Conservation (phyloP, 306 rosid genomes). For the Macrotyloma uniflorum region DNA sequence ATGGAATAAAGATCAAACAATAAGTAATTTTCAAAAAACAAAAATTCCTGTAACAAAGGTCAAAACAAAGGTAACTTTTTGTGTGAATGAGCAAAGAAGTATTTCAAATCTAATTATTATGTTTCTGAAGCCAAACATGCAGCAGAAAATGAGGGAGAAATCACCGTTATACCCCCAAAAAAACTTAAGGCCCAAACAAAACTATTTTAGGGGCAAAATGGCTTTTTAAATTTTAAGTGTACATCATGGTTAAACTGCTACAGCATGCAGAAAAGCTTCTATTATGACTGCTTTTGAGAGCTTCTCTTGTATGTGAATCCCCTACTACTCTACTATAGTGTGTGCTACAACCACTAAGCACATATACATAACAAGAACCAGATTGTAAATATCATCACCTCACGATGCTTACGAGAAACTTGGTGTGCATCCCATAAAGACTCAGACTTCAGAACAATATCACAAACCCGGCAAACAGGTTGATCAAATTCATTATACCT, state of each 20-base stretch:
- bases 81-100: neutral
- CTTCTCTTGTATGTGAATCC: neutral
- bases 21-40: neutral
- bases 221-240: neutral
- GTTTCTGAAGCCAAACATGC: neutral
- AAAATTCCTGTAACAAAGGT: neutral
- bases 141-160: neutral
- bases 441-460: constrained; percentile 69
- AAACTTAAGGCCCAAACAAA: neutral
- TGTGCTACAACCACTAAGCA: neutral
- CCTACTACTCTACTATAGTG: neutral
- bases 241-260: neutral
- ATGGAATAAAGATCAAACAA: neutral
- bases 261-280: neutral
- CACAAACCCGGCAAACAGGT: constrained; percentile 90
- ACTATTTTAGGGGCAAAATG: neutral
- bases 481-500: constrained; percentile 90
- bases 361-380: neutral
- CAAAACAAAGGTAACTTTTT: neutral
- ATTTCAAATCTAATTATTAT: neutral
- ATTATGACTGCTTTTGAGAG: neutral
- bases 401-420: constrained; percentile 91
- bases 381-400: constrained; percentile 62
- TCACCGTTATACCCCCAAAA: neutral
- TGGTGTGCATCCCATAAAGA: constrained; percentile 75